Percentiles rank a stretch among this genome's conserved stretches.
Evolutionary conservation across 176 grass and related monocot species (phyloP).

Genomic region (Carex littledalei): DNA sequence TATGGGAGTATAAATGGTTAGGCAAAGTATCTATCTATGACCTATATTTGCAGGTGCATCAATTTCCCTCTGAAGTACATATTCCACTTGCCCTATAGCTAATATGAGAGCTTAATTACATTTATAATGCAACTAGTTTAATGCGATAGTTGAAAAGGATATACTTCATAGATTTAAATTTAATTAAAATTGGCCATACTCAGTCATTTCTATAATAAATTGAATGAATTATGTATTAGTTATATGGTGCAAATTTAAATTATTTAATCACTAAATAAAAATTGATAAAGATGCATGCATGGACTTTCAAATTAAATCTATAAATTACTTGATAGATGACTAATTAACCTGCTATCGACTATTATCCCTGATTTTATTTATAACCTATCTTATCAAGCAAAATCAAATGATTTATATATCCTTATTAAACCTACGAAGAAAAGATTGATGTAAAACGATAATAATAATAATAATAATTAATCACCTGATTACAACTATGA

Average conservation of each 20-base stretch:
- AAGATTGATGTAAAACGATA: neutral
- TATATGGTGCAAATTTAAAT: neutral
- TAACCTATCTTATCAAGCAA: neutral
- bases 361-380: neutral
- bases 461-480: neutral
- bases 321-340: neutral
- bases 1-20: neutral
- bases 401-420: neutral
- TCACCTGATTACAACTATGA: neutral
- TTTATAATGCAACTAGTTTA: neutral
- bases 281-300: neutral
- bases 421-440: neutral
- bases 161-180: neutral
- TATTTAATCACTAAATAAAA: neutral
- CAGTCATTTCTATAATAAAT: neutral
- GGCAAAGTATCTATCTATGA: neutral
- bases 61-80: slow-evolving; percentile 1
- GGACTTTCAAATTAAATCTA: neutral
- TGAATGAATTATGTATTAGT: neutral
- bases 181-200: neutral
- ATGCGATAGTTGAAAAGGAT: neutral
- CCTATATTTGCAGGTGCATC: neutral
- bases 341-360: neutral
- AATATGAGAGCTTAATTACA: neutral
- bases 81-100: neutral